Evolutionary conservation across 495 filamentous ascomycete genomes (phyloP), one percentile per base, ranked within the genome.

Genomic region (Neurospora sp.): DNA sequence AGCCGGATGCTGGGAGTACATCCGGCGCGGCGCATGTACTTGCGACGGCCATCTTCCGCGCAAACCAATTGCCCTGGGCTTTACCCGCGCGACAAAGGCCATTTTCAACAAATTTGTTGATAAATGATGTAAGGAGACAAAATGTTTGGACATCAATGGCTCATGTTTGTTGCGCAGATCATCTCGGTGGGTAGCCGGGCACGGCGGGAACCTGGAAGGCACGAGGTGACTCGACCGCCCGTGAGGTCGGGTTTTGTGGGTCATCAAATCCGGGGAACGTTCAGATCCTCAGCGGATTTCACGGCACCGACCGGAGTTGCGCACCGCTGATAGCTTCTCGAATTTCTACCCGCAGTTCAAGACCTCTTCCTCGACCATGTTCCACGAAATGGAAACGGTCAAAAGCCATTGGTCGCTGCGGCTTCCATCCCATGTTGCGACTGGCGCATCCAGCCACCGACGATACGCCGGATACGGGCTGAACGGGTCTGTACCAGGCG

Each of bases 71-170:
- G 27, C 53, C 53, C 53, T 18, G 27, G 59, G 71, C 38, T 39
- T 42, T 41, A 69, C 5, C 46, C 53, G 71, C 40, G 48, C 48
- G 71, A 68, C 71, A 61, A 69, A 72, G 8, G 72, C 39, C 72
- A 48, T 73, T 40, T 42, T 41, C 42, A 31, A 41, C 46, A 18
- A 35, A 35, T 66, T 9, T 27, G 53, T 37, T 18, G 14, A 9
- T 35, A 9, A 66, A 66, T 18, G 53, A 18, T 31, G 53, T 18
- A 14, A 59, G 11, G 48, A 27, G 20, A 59, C 20, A 12, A 66
- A 35, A 1, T 35, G 27, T 9, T 9, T 66, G 27, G 27, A 4
- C 53, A 66, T 66, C 31, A 35, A 37, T 35, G 27, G 27, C 53
- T 35, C 53, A 35, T 66, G 7, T 66, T 9, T 35, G 14, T 5